These are phyloP conservation scores for Tetradesmus lagerheimii DNA, from an alignment of 139 green algal genomes.

Conservation along the genomic window DNA sequence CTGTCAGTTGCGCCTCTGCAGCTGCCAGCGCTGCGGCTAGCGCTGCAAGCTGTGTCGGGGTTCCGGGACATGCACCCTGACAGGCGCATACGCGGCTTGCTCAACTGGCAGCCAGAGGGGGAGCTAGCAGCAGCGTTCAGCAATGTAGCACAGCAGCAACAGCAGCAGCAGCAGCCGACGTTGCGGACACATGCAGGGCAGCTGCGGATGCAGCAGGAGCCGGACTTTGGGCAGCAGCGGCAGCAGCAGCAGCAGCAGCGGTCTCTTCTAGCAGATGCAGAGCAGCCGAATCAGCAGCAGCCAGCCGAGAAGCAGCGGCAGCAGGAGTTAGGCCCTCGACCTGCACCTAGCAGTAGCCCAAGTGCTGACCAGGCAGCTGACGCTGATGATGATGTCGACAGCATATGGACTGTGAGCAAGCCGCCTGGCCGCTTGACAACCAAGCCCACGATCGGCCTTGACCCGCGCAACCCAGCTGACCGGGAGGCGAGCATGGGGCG, in stretches of 20 bases:
- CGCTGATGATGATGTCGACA: slow-evolving; percentile 10
- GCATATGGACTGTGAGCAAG: slow-evolving; percentile 47
- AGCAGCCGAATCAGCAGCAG: not conserved
- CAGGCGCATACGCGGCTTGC: slow-evolving; percentile 52
- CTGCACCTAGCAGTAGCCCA: not conserved
- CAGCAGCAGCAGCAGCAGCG: slow-evolving; percentile 18
- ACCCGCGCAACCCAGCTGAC: slow-evolving; percentile 39
- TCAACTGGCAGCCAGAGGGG: slow-evolving; percentile 59
- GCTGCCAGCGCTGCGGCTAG: not conserved
- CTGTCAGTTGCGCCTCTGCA: slow-evolving; percentile 49
- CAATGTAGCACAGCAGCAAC: slow-evolving; percentile 17
- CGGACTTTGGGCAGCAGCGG: not conserved
- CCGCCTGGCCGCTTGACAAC: slow-evolving; percentile 63
- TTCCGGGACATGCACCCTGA: slow-evolving; percentile 83
- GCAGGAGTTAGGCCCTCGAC: not conserved
- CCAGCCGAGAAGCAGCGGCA: slow-evolving; percentile 16
- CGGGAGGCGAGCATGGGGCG: slow-evolving; percentile 27
- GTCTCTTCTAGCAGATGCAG: not conserved
- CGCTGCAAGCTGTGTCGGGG: not conserved
- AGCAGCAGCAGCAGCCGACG: slow-evolving; percentile 31
- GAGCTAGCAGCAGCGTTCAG: slow-evolving; percentile 37
- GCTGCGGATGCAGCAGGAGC: not conserved
- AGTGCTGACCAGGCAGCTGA: not conserved
- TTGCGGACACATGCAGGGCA: not conserved
- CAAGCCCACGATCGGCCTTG: slow-evolving; percentile 37